Evolutionary conservation across 148 eudicot species (phyloP).

Genomic region (Suaeda aralocaspica): DNA sequence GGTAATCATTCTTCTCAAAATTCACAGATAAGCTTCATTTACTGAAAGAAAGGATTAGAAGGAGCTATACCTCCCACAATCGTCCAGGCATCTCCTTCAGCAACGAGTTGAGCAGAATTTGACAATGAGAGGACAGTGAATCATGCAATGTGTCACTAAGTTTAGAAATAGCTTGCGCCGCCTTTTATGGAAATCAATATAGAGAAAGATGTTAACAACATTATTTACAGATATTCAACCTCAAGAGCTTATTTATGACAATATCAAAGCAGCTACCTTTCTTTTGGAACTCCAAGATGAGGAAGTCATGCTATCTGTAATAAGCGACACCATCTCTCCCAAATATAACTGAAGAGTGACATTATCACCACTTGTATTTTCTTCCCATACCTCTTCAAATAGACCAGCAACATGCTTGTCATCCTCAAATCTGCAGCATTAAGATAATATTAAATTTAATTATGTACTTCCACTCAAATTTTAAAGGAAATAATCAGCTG

Average conservation of each 20-base stretch:
- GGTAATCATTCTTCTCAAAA: not conserved
- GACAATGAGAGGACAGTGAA: constrained; percentile 54
- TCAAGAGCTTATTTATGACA: constrained; percentile 3
- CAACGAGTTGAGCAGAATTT: constrained; percentile 59
- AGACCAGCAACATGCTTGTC: constrained; percentile 71
- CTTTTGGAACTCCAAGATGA: constrained; percentile 84
- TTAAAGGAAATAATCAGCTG: not conserved
- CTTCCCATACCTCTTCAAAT: constrained; percentile 93
- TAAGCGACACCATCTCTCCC: constrained; percentile 72
- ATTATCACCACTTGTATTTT: constrained; percentile 83
- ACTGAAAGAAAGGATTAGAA: not conserved
- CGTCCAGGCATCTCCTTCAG: constrained; percentile 94
- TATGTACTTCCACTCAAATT: not conserved
- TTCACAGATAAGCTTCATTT: not conserved
- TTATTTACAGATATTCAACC: not conserved
- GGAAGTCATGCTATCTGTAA: constrained; percentile 64
- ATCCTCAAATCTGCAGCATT: constrained; percentile 83
- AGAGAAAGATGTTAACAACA: constrained; percentile 7
- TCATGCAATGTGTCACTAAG: constrained; percentile 80
- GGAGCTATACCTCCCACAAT: constrained; percentile 81
- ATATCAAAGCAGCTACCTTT: constrained; percentile 44
- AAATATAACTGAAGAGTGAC: constrained; percentile 79
- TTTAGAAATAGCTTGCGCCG: constrained; percentile 71
- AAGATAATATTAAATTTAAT: not conserved
- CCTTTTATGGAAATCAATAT: constrained; percentile 37